Conservation (phyloP, 1,284 basidiomycete species). For the Trichosporon sp. region DNA sequence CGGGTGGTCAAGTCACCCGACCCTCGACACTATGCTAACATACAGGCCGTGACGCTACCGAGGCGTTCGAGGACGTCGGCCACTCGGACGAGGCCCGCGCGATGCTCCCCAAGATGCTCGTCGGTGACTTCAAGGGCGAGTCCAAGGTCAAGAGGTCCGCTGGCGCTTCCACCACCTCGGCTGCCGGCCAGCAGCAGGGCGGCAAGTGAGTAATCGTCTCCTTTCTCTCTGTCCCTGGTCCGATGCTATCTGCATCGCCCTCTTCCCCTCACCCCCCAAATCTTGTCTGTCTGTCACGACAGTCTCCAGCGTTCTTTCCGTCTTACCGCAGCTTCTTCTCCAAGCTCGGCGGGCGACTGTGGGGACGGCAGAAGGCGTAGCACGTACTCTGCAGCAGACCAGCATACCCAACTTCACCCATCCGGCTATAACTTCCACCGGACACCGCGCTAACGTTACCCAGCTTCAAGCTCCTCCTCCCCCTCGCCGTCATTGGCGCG, state of each 20-base stretch:
- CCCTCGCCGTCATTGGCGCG: constrained; percentile 47
- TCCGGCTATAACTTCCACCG: neutral
- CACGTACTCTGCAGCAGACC: neutral
- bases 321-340: neutral
- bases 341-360: neutral
- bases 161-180: neutral
- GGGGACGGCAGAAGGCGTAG: neutral
- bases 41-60: constrained; percentile 81
- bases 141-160: constrained; percentile 41
- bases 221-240: neutral
- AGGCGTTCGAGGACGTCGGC: constrained; percentile 98
- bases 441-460: neutral
- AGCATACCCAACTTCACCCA: neutral
- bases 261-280: too few relatives aligned
- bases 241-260: neutral
- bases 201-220: neutral
- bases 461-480: constrained; percentile 42
- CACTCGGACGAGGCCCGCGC: constrained; percentile 97
- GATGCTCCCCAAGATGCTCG: constrained; percentile 74
- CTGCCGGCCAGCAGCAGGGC: neutral
- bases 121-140: constrained; percentile 75
- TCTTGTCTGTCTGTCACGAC: too few relatives aligned
- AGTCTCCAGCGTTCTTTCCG: too few relatives aligned
- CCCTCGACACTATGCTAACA: neutral
- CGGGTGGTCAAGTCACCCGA: neutral